Conservation (phyloP, 2,329 filamentous ascomycete genomes). For the Huntiella moniliformis region DNA sequence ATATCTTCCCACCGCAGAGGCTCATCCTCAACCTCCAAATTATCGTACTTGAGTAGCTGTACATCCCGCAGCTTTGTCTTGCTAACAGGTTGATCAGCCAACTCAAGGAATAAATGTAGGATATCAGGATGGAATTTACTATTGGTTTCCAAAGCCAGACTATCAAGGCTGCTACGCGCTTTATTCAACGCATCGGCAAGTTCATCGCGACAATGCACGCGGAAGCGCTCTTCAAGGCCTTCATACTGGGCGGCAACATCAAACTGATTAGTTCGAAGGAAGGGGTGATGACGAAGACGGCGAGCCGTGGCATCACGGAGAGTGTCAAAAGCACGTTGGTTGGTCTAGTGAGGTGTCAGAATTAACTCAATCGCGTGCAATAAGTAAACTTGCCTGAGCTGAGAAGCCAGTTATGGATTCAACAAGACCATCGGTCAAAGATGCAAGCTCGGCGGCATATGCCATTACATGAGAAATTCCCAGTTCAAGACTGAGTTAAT, state of each 20-base stretch:
- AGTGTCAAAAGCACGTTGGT: constrained; percentile 19
- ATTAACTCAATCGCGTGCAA: constrained; percentile 3
- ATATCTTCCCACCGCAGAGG: constrained; percentile 63
- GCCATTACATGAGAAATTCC: constrained; percentile 35
- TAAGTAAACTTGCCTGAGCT: constrained; percentile 27
- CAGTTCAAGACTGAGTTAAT: too few relatives aligned
- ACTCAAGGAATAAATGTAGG: constrained; percentile 56
- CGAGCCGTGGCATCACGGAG: constrained; percentile 10
- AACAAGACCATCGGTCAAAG: constrained; percentile 54
- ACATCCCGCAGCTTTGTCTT: constrained; percentile 48
- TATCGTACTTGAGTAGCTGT: constrained; percentile 23
- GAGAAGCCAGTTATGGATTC: constrained; percentile 39
- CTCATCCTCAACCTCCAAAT: constrained; percentile 22
- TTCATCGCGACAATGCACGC: constrained; percentile 58
- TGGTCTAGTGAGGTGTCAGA: constrained; percentile 7
- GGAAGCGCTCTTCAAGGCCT: constrained; percentile 73
- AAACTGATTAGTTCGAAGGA: constrained; percentile 56
- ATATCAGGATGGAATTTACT: constrained; percentile 60
- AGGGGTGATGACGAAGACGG: constrained; percentile 34
- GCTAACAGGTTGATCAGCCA: constrained; percentile 62
- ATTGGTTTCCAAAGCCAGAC: constrained; percentile 18
- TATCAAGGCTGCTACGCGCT: constrained; percentile 38
- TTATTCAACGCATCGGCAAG: constrained; percentile 52
- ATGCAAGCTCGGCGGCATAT: constrained; percentile 43
- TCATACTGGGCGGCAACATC: constrained; percentile 45